These are phyloP conservation scores for Mucor piriformis DNA, from an alignment of 371 early-diverging fungal species.

Conservation along the genomic window DNA sequence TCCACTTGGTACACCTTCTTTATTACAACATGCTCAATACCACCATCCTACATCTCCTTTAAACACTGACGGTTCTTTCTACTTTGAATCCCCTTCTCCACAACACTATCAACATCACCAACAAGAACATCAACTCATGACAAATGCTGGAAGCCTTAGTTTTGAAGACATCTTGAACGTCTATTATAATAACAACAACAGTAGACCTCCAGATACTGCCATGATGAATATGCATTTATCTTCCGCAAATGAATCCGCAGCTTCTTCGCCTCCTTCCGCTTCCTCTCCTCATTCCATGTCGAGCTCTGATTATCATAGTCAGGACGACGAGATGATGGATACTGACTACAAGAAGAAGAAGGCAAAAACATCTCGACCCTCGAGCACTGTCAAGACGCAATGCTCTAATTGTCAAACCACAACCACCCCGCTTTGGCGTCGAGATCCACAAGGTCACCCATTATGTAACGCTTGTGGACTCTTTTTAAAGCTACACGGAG, in stretches of 20 bases:
- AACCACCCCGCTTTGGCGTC: constrained; percentile 96
- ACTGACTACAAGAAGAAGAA: background rate
- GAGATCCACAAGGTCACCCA: constrained; percentile 73
- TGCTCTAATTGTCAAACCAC: constrained; percentile 93
- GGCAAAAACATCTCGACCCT: background rate
- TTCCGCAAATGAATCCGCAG: background rate
- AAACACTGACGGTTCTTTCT: constrained; percentile 13
- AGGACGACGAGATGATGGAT: constrained; percentile 11
- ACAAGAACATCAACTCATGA: background rate
- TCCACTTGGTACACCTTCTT: constrained; percentile 5
- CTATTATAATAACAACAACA: constrained; percentile 14
- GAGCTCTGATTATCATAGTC: constrained; percentile 24
- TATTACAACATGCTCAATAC: constrained; percentile 16
- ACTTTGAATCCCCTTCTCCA: constrained; percentile 12
- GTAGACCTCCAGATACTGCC: constrained; percentile 4
- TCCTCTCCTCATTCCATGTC: constrained; percentile 24
- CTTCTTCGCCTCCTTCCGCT: constrained; percentile 12
- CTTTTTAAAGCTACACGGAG: constrained; percentile 84
- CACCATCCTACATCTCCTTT: constrained; percentile 11
- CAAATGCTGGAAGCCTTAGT: constrained; percentile 30
- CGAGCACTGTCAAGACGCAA: constrained; percentile 26
- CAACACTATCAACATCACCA: constrained; percentile 26
- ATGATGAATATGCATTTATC: constrained; percentile 12
- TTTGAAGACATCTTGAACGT: constrained; percentile 33
- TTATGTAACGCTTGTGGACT: constrained; percentile 71